phyloP scores from a whole-genome alignment of 2,329 filamentous ascomycete species.

The Huntiella decipiens region DNA sequence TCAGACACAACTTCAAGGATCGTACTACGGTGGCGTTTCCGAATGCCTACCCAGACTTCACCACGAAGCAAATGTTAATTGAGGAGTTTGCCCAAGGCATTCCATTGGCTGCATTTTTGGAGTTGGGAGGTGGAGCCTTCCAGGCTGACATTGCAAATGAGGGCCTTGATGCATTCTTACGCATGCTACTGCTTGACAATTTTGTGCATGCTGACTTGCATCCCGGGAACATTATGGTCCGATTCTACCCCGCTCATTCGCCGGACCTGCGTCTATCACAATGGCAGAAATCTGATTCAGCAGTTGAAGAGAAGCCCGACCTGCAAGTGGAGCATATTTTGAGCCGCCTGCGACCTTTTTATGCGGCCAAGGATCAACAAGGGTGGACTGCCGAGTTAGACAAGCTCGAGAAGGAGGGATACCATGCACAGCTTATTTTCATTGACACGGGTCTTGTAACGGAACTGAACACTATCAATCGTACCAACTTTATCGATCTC shows the following conservation, averaged over 20 bases:
- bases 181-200: conserved; percentile 93
- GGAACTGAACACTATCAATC: conserved; percentile 71
- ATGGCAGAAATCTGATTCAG: conserved; percentile 18
- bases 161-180: conserved; percentile 83
- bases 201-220: conserved; percentile 94
- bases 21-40: conserved; percentile 93
- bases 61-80: conserved; percentile 76
- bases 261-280: conserved; percentile 33
- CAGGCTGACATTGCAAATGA: conserved; percentile 89
- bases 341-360: conserved; percentile 55
- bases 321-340: conserved; percentile 83
- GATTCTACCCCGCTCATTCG: conserved; percentile 73
- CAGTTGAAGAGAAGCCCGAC: conserved; percentile 29
- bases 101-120: conserved; percentile 72
- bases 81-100: conserved; percentile 95
- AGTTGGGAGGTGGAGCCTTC: conserved; percentile 80
- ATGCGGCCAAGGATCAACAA: conserved; percentile 37
- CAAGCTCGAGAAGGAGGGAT: conserved; percentile 70
- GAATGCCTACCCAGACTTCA: conserved; percentile 81
- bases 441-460: conserved; percentile 95
- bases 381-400: conserved; percentile 59
- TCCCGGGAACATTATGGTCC: conserved; percentile 97
- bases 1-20: conserved; percentile 77
- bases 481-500: conserved; percentile 79
- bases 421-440: conserved; percentile 84